These are phyloP conservation scores for Fraxinus pennsylvanica DNA, from an alignment of 257 asterid species.

Conservation along the genomic window DNA sequence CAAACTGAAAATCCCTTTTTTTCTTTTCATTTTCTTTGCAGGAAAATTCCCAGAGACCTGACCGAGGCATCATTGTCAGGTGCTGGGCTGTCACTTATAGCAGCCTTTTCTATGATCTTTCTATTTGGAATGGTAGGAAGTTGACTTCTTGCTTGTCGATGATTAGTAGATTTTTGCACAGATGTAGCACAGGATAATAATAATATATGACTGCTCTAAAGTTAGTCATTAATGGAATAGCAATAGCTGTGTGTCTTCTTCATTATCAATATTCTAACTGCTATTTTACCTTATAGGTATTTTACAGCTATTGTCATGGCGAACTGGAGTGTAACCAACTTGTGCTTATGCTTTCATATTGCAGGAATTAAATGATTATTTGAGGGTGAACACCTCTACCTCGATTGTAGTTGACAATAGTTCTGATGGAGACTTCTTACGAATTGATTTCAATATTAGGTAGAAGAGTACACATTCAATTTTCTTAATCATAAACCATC, in stretches of 20 bases:
- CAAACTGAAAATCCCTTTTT: background rate
- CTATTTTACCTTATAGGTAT: background rate
- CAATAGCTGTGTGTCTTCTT: conserved; percentile 10
- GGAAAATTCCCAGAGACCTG: conserved; percentile 88
- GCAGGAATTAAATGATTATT: conserved; percentile 76
- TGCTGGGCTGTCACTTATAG: conserved; percentile 88
- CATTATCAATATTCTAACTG: background rate
- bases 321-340: background rate
- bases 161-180: conserved; percentile 11
- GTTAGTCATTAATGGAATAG: background rate
- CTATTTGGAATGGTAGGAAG: conserved; percentile 89
- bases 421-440: conserved; percentile 80
- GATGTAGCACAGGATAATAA: background rate
- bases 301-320: background rate
- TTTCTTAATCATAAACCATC: too few relatives aligned
- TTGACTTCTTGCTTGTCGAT: conserved; percentile 18
- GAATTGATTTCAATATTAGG: conserved; percentile 91
- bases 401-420: conserved; percentile 79
- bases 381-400: conserved; percentile 73
- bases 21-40: conserved; percentile 40
- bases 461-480: conserved; percentile 20
- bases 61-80: conserved; percentile 92
- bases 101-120: conserved; percentile 76
- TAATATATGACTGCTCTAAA: conserved; percentile 3
- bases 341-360: conserved; percentile 29